Conservation (phyloP, 805 yeast genomes). For the Candida ulmi region DNA sequence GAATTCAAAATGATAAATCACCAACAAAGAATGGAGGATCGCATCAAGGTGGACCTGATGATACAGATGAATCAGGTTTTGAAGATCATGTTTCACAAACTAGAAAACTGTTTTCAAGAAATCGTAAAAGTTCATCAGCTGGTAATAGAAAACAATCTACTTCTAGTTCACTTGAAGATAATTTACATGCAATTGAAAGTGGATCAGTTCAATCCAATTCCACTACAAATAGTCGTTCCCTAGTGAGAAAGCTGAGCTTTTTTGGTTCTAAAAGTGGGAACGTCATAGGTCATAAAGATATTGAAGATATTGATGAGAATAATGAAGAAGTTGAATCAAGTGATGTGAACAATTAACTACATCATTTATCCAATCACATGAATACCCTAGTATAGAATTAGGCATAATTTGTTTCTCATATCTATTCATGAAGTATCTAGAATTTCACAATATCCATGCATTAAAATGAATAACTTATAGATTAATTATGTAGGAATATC, state of each 20-base stretch:
- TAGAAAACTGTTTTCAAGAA: slow-evolving; percentile 17
- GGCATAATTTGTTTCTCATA: too few species aligned
- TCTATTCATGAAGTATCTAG: too few species aligned
- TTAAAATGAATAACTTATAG: too few species aligned
- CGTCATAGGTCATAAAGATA: slow-evolving; percentile 5
- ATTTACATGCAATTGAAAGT: slow-evolving; percentile 1
- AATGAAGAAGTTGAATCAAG: slow-evolving; percentile 5
- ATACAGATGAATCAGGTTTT: slow-evolving; percentile 10
- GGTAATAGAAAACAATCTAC: slow-evolving; percentile 16
- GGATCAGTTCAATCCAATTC: slow-evolving; percentile 12
- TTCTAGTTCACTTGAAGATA: slow-evolving; percentile 11
- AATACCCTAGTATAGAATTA: background rate
- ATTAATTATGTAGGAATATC: too few species aligned
- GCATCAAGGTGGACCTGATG: too few species aligned
- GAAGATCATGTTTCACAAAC: slow-evolving; percentile 15
- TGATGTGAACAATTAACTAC: too few species aligned
- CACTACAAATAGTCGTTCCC: slow-evolving; percentile 12
- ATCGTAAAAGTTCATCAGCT: slow-evolving; percentile 11
- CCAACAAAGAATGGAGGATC: slow-evolving; percentile 13
- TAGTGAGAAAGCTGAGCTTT: slow-evolving; percentile 21
- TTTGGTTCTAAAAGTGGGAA: slow-evolving; percentile 14
- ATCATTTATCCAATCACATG: too few species aligned
- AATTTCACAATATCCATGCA: too few species aligned
- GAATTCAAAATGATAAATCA: slow-evolving; percentile 9
- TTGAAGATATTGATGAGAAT: slow-evolving; percentile 17